phyloP scores from a whole-genome alignment of 1,139 yeast species.

The Suhomyces guaymorum region DNA sequence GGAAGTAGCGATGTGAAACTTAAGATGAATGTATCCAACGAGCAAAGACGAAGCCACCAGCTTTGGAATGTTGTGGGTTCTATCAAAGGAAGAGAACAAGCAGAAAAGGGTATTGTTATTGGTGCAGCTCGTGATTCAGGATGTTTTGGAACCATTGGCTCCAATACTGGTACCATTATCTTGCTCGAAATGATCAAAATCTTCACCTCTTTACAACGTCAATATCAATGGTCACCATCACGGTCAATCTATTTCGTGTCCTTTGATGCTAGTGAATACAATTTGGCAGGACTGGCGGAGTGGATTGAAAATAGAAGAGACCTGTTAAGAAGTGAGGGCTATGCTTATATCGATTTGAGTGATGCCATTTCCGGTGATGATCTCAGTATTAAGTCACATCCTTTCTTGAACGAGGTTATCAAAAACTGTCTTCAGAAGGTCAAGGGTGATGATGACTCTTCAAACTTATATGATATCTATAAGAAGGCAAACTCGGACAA shows the following conservation, averaged over 20 bases:
- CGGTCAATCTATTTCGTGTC: constrained; percentile 82
- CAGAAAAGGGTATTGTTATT: constrained; percentile 68
- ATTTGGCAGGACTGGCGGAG: constrained; percentile 81
- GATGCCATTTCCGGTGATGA: constrained; percentile 68
- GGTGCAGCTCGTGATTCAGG: constrained; percentile 85
- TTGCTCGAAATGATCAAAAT: constrained; percentile 71
- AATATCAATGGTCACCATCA: constrained; percentile 79
- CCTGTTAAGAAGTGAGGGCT: constrained; percentile 59
- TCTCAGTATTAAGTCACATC: constrained; percentile 64
- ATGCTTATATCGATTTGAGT: constrained; percentile 75
- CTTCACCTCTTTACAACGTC: constrained; percentile 64
- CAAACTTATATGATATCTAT: constrained; percentile 30
- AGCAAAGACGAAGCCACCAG: constrained; percentile 60
- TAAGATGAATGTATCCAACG: constrained; percentile 47
- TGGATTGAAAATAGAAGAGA: constrained; percentile 65
- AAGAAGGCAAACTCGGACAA: constrained; percentile 28
- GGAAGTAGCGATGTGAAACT: constrained; percentile 20
- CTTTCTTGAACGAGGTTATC: constrained; percentile 55
- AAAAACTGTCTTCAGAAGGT: constrained; percentile 43
- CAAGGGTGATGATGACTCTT: constrained; percentile 11
- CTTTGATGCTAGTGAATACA: constrained; percentile 83
- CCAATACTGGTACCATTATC: constrained; percentile 76
- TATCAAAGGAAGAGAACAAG: constrained; percentile 79
- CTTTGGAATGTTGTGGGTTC: constrained; percentile 81
- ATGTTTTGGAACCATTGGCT: constrained; percentile 72